phyloP scores from a whole-genome alignment of 345 rosid species.

The Populus ilicifolia region DNA sequence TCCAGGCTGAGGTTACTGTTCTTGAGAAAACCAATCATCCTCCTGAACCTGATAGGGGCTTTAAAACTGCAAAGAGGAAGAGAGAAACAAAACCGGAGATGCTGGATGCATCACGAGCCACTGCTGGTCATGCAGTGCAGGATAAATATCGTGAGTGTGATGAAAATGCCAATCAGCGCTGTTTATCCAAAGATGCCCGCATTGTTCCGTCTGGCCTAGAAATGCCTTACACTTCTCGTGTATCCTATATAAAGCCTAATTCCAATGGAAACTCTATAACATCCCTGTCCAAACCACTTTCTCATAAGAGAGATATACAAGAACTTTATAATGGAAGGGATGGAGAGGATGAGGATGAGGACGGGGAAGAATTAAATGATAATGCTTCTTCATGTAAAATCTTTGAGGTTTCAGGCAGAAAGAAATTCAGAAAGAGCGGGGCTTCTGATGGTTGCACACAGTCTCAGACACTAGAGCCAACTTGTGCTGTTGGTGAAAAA shows the following conservation, averaged over 20 bases:
- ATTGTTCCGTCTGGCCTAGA: constrained; percentile 16
- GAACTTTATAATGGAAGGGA: constrained; percentile 18
- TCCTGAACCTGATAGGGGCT: constrained; percentile 12
- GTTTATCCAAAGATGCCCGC: constrained; percentile 22
- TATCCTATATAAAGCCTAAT: constrained; percentile 8
- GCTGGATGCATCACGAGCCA: constrained; percentile 14
- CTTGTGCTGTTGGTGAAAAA: constrained; percentile 10
- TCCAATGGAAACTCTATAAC: constrained; percentile 14
- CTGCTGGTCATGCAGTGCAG: constrained; percentile 9
- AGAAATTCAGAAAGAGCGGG: constrained; percentile 22
- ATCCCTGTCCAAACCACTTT: constrained; percentile 20
- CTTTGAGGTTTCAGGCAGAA: constrained; percentile 17
- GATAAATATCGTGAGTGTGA: constrained; percentile 1
- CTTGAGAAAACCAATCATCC: constrained; percentile 21
- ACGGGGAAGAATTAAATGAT: constrained; percentile 4
- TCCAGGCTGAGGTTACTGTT: constrained; percentile 15
- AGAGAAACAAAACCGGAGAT: constrained; percentile 22
- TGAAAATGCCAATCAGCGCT: constrained; percentile 2
- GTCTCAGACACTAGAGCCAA: constrained; percentile 12
- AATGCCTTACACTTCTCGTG: constrained; percentile 9
- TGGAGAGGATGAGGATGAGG: constrained; percentile 6
- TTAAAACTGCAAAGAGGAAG: constrained; percentile 37
- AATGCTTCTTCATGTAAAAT: constrained; percentile 1
- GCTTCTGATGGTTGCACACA: constrained; percentile 10
- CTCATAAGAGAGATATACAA: constrained; percentile 30